Evolutionary conservation across 352 stramenopile species (phyloP), one percentile per base, ranked within the genome.

Genomic region (Pythium volutum): DNA sequence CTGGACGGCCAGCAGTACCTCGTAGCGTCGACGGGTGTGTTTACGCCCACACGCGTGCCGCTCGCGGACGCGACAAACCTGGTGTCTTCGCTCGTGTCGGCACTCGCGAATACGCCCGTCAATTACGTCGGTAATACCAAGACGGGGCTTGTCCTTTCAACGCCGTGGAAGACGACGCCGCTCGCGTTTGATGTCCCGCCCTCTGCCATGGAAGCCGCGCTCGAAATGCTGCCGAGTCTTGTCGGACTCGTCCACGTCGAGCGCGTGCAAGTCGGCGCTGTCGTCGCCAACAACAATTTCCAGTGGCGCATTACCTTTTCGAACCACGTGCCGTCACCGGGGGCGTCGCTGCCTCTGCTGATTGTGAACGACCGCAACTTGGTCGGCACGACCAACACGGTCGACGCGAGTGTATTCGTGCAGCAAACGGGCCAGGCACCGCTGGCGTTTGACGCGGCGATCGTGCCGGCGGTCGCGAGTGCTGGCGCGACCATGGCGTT

Each of bases 251-350:
- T 98, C 6, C 81, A 95, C 18, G 89, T 98, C 1, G 81, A 91
- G 52, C 84, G 95, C n/a, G 69, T 93, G 26, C 77, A 80, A 23
- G 69, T 78, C 11, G 64, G 59, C 3, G 3, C n/a, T n/a, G n/a
- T 36, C 8, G 53, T 76, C 16, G 59, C 71, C 25, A 88, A 87
- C 54, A 91, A 80, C 25, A 98, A 86, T 66, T 36, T 36, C 31
- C 71, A 80, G 11, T 98, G 93, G 93, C 77, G 66, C 16, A 80
- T 98, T 31, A 97, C 93, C 12, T 98, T 98, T 63, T 76, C 69
- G 20, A 71, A 64, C 15, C 77, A 89, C 41, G 74, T 93, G 3
- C 81, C 83, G 0, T 50, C 76, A 0, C 5, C 25, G 16, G 38
- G 9, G 36, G 36, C 36, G 33, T 38, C 55, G 2, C 68, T 89